phyloP scores from a whole-genome alignment of 2,329 filamentous ascomycete species.

The Calonectria hongkongensis region DNA sequence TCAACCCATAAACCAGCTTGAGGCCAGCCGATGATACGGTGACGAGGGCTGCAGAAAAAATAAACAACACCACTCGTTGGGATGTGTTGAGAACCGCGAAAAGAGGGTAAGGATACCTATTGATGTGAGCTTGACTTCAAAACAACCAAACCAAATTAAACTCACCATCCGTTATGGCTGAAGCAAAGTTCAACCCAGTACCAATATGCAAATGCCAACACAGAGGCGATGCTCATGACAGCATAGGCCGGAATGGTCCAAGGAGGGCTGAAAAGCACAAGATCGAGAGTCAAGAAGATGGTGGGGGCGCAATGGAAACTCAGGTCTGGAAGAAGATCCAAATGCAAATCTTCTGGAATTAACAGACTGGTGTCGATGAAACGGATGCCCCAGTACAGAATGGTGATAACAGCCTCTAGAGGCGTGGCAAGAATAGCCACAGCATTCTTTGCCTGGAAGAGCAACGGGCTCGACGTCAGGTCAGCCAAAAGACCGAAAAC shows the following conservation, averaged over 20 bases:
- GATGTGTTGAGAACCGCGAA: conserved; percentile 80
- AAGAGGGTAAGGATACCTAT: conserved; percentile 90
- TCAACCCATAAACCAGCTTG: conserved; percentile 80
- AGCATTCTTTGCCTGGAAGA: conserved; percentile 81
- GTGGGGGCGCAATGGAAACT: conserved; percentile 81
- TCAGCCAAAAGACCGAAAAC: conserved; percentile 78
- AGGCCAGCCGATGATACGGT: conserved; percentile 80
- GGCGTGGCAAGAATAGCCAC: conserved; percentile 80
- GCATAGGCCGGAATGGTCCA: conserved; percentile 80
- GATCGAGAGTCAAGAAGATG: conserved; percentile 77
- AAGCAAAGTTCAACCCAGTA: conserved; percentile 85
- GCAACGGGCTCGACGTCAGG: conserved; percentile 71
- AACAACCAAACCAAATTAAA: conserved; percentile 30
- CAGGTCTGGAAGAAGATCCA: conserved; percentile 75
- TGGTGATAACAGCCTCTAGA: conserved; percentile 81
- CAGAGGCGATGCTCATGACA: conserved; percentile 74
- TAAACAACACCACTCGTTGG: conserved; percentile 82
- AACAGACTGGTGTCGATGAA: conserved; percentile 73
- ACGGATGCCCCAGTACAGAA: conserved; percentile 83
- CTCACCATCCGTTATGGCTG: conserved; percentile 78
- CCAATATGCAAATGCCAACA: conserved; percentile 82
- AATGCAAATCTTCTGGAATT: conserved; percentile 72
- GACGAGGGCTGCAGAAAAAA: conserved; percentile 81
- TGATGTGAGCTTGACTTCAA: conserved; percentile 36
- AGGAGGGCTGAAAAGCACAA: conserved; percentile 82